Base-by-base conservation (phyloP, 1,284 basidiomycete species). In the Austroboletus sp. region DNA sequence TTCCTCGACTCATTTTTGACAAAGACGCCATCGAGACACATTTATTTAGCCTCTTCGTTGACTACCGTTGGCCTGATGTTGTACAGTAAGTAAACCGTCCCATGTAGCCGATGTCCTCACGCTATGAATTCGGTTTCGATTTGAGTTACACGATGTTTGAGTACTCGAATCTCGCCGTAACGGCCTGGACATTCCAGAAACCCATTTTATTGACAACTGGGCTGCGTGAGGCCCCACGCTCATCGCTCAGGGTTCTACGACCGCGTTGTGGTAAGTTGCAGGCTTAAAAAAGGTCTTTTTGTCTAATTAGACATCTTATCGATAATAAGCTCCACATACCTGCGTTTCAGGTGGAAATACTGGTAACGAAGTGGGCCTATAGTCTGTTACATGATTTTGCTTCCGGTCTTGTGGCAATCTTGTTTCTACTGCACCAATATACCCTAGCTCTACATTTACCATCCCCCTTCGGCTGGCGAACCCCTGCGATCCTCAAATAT, bases 81-180 rank as follows among this genome's bases (percentile, higher is more conserved):
- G n/a, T n/a, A n/a, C n/a, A n/a, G n/a, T n/a, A n/a, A n/a, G n/a
- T n/a, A n/a, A n/a, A n/a, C n/a, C n/a, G n/a, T n/a, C n/a, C n/a
- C n/a, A n/a, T n/a, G n/a, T n/a, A n/a, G n/a, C n/a, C n/a, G n/a
- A n/a, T n/a, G n/a, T n/a, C n/a, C n/a, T n/a, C 82, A 0, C 70
- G 78, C 16, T 84, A 71, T 53, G 74, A 75, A 42, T 85, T 85
- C 55, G 83, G 83, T 2, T 81, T 72, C 54, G 65, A 65, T 0
- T 65, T 94, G 54, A 87, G 82, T 48, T 95, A 94, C 70, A 85
- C 91, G 29, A 75, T 67, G 0, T 96, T 94, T 65, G 66, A 74
- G 26, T 89, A 87, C 60, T 75, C 71, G 21, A 63, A 72, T 16
- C 65, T 91, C 5, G 51, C 62, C 0, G 66, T 85, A 25, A 58